These are phyloP conservation scores for Hibiscus mutabilis DNA, from an alignment of 345 rosid genomes.

Conservation along the genomic window DNA sequence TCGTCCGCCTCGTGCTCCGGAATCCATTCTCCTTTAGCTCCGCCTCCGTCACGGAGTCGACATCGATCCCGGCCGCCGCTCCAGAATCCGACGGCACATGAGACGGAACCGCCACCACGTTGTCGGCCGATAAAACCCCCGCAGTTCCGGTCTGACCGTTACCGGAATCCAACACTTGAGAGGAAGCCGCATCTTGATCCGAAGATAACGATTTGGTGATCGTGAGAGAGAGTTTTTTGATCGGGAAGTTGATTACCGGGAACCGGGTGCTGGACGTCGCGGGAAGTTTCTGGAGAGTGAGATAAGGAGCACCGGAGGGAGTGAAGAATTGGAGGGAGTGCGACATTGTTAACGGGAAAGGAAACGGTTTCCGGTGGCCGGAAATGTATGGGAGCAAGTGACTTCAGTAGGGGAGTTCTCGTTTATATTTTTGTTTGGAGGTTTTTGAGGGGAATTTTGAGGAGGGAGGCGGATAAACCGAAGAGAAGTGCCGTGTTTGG, in stretches of 20 bases:
- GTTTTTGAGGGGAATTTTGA: not conserved
- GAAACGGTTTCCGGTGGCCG: constrained; percentile 4
- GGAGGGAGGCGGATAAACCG: constrained; percentile 36
- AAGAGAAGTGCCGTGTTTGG: constrained; percentile 15
- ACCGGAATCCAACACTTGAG: constrained; percentile 40
- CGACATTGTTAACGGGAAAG: constrained; percentile 37
- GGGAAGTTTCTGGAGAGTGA: constrained; percentile 32
- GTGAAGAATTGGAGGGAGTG: constrained; percentile 59
- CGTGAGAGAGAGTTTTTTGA: not conserved
- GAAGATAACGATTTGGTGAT: constrained; percentile 38
- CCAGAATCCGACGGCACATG: constrained; percentile 2
- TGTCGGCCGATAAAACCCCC: not conserved
- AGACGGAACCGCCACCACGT: not conserved
- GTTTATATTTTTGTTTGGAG: not conserved
- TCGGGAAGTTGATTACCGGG: constrained; percentile 11
- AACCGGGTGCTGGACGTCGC: constrained; percentile 28
- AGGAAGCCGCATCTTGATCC: constrained; percentile 36
- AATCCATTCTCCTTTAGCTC: constrained; percentile 98
- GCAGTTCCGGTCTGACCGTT: constrained; percentile 40
- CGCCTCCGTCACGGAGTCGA: constrained; percentile 82
- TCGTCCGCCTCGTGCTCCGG: constrained; percentile 94
- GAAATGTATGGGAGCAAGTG: not conserved
- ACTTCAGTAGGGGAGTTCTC: not conserved
- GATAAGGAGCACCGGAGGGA: constrained; percentile 33
- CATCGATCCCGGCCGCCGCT: constrained; percentile 46